These are phyloP conservation scores for Colletotrichum sp. DNA, from an alignment of 2,329 filamentous ascomycete species.

Conservation along the genomic window DNA sequence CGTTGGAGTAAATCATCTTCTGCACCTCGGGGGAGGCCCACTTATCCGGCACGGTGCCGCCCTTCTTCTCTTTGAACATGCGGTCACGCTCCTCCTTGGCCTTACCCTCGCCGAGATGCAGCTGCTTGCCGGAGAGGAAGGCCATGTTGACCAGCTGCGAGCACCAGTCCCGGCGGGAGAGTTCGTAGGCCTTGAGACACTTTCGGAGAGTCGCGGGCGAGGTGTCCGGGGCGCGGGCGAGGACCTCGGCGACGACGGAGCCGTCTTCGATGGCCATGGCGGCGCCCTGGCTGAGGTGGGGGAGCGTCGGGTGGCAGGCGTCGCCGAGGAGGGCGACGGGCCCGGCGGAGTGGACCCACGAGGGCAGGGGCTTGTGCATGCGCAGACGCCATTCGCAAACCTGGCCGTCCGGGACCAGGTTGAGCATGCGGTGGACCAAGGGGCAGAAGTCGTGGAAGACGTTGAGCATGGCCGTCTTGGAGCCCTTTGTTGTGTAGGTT, in stretches of 20 bases:
- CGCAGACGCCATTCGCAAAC: constrained; percentile 71
- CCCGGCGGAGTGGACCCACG: constrained; percentile 57
- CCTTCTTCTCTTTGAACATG: constrained; percentile 58
- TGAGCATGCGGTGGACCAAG: constrained; percentile 61
- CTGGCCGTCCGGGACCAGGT: constrained; percentile 65
- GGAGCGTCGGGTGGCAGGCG: constrained; percentile 71
- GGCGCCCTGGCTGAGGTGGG: constrained; percentile 71
- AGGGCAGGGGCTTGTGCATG: constrained; percentile 59
- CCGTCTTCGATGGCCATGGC: constrained; percentile 74
- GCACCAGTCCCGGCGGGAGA: constrained; percentile 60
- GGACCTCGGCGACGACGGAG: constrained; percentile 60
- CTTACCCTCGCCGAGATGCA: constrained; percentile 64
- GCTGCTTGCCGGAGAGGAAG: constrained; percentile 53
- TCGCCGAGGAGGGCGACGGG: constrained; percentile 65
- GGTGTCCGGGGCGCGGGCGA: constrained; percentile 44
- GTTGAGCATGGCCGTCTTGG: constrained; percentile 65
- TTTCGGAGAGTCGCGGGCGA: constrained; percentile 46
- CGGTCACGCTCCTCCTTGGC: constrained; percentile 64
- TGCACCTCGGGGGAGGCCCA: constrained; percentile 75
- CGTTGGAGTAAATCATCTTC: constrained; percentile 68
- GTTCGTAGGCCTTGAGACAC: constrained; percentile 59
- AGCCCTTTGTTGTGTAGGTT: constrained; percentile 68
- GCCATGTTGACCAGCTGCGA: constrained; percentile 59
- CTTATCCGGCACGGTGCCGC: constrained; percentile 65
- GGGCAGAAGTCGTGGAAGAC: constrained; percentile 68